Evolutionary conservation across 2,329 filamentous ascomycete genomes (phyloP).

Genomic region (Alternaria hordeiaustralica): DNA sequence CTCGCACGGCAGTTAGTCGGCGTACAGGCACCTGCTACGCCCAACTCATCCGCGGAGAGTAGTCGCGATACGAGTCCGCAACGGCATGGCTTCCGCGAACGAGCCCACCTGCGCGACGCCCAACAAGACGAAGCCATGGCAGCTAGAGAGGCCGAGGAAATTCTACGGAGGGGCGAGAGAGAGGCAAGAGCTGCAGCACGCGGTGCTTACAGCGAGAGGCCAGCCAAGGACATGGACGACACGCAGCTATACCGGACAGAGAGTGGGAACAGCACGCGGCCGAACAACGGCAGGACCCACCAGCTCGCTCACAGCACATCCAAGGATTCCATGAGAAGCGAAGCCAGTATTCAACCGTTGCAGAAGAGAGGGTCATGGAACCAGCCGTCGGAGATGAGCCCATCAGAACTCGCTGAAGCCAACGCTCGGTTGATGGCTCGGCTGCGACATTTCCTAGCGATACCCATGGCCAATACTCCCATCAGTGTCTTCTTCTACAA

Average conservation of each 20-base stretch:
- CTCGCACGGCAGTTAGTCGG: conserved; percentile 88
- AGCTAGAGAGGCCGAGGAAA: conserved; percentile 75
- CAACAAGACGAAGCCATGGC: conserved; percentile 70
- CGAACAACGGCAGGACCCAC: conserved; percentile 21
- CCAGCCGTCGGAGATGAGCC: conserved; percentile 68
- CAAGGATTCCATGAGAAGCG: conserved; percentile 33
- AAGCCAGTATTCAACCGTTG: conserved; percentile 46
- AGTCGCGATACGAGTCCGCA: conserved; percentile 56
- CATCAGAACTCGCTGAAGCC: conserved; percentile 77
- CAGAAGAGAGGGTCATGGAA: conserved; percentile 59
- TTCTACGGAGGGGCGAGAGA: conserved; percentile 73
- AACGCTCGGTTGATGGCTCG: conserved; percentile 89
- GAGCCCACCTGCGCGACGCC: conserved; percentile 57
- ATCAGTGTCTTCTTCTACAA: conserved; percentile 98
- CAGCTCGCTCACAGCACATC: conserved; percentile 36
- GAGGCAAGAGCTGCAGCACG: conserved; percentile 74
- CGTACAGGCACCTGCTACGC: conserved; percentile 69
- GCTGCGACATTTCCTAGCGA: conserved; percentile 87
- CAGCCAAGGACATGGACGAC: conserved; percentile 55
- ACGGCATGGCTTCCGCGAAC: conserved; percentile 44
- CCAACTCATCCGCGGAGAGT: conserved; percentile 45
- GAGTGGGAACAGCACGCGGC: conserved; percentile 38
- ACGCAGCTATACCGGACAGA: conserved; percentile 48
- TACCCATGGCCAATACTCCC: conserved; percentile 75
- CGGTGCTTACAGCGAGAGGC: conserved; percentile 76